These are phyloP conservation scores for Capsicum baccatum DNA, from an alignment of 257 asterid genomes.

Conservation along the genomic window DNA sequence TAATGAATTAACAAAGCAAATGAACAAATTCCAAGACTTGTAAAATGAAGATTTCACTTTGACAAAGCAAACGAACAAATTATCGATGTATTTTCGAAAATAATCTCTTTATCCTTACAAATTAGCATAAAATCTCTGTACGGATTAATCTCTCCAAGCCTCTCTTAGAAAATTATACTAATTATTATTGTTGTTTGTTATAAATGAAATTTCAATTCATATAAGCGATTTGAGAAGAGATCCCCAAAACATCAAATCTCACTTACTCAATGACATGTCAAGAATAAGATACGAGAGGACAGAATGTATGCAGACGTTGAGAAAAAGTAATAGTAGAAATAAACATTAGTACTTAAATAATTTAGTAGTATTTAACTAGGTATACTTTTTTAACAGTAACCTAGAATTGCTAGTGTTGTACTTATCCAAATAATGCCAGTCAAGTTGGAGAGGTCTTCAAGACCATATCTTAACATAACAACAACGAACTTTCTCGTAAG, in stretches of 20 bases:
- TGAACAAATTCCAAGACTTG: neutral
- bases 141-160: neutral
- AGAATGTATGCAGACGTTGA: too few relatives aligned
- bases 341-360: too few relatives aligned
- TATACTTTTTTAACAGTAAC: conserved; percentile 7
- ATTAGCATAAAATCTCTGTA: neutral
- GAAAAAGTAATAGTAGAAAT: too few relatives aligned
- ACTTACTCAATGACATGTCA: too few relatives aligned
- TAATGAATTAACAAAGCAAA: neutral
- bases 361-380: neutral
- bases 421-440: conserved; percentile 26
- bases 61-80: neutral
- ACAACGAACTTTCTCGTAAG: conserved; percentile 26
- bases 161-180: neutral
- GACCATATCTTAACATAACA: conserved; percentile 9
- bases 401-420: conserved; percentile 1
- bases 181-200: neutral
- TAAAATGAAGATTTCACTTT: neutral
- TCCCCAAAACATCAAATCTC: too few relatives aligned
- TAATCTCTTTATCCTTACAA: neutral
- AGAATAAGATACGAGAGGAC: too few relatives aligned
- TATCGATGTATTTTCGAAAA: neutral
- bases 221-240: too few relatives aligned
- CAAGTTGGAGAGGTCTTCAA: conserved; percentile 28
- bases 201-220: neutral